Conservation (phyloP, 345 rosid genomes). For the Eucalyptus cladocalyx region DNA sequence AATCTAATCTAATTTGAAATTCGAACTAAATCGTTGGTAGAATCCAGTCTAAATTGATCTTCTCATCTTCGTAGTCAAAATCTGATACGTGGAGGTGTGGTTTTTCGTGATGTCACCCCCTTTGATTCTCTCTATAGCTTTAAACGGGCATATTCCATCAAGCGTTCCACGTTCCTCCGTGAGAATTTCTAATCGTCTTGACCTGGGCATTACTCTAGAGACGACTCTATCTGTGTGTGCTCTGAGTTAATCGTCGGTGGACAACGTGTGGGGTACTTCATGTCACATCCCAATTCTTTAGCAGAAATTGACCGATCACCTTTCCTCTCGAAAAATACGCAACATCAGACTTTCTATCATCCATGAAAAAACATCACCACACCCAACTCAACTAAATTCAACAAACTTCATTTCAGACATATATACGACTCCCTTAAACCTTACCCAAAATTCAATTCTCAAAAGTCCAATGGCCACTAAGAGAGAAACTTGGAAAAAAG, state of each 20-base stretch:
- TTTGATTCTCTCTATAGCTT: not conserved
- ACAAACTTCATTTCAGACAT: no score
- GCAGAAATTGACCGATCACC: not conserved
- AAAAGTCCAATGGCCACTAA: no score
- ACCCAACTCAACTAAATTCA: no score
- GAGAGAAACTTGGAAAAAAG: not conserved
- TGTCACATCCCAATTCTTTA: not conserved
- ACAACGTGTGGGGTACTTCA: not conserved
- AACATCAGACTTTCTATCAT: not conserved
- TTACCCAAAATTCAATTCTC: not conserved
- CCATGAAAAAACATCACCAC: not conserved
- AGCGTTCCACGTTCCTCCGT: not conserved
- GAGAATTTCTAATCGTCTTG: not conserved
- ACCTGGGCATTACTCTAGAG: not conserved
- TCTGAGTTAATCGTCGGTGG: not conserved
- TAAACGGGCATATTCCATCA: not conserved
- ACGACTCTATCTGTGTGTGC: not conserved
- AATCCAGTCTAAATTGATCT: not conserved
- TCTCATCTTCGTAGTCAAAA: not conserved
- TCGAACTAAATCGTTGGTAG: not conserved
- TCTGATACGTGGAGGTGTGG: not conserved
- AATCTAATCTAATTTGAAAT: not conserved
- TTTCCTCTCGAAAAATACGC: not conserved
- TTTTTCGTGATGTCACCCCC: not conserved
- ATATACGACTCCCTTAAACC: no score